phyloP scores from a whole-genome alignment of 495 filamentous ascomycete genomes.

The Oidiodendron maius region DNA sequence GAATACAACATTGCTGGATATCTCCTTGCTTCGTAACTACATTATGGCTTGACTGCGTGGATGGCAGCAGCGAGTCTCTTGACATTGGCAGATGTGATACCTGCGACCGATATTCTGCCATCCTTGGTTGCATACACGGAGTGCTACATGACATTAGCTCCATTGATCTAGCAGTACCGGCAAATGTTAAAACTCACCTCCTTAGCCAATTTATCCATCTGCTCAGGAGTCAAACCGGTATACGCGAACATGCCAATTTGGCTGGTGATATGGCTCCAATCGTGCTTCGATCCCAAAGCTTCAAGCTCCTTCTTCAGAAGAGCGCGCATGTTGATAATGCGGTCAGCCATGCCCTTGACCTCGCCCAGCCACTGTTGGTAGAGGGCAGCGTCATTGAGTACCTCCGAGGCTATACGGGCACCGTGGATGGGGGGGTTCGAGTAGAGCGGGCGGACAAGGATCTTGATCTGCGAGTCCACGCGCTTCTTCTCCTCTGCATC shows the following conservation, averaged over 20 bases:
- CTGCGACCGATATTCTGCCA: slow-evolving; percentile 94
- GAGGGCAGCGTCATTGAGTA: slow-evolving; percentile 80
- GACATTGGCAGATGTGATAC: slow-evolving; percentile 91
- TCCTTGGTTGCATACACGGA: slow-evolving; percentile 98
- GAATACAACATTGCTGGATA: not conserved
- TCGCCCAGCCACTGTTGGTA: slow-evolving; percentile 94
- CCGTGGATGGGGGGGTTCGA: slow-evolving; percentile 97
- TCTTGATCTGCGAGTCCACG: slow-evolving; percentile 96
- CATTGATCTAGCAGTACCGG: not conserved
- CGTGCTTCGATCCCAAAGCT: slow-evolving; percentile 87
- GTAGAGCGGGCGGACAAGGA: slow-evolving; percentile 93
- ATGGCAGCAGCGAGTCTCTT: slow-evolving; percentile 90
- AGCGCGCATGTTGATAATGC: slow-evolving; percentile 96
- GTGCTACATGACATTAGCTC: slow-evolving; percentile 46
- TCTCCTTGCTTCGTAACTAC: not conserved
- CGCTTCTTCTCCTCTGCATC: slow-evolving; percentile 89
- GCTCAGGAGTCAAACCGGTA: slow-evolving; percentile 85
- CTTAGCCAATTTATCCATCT: slow-evolving; percentile 89
- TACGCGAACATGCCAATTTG: slow-evolving; percentile 99
- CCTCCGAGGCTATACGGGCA: slow-evolving; percentile 86
- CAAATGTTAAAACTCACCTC: slow-evolving; percentile 49
- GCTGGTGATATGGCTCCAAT: slow-evolving; percentile 97
- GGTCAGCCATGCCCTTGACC: slow-evolving; percentile 98
- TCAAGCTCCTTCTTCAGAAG: slow-evolving; percentile 90
- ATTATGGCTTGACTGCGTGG: slow-evolving; percentile 75